Percentiles rank a stretch among this genome's conserved stretches.
These are phyloP conservation scores for Taiozyma sp. DNA, from an alignment of 1,139 yeast genomes.

Conservation along the genomic window DNA sequence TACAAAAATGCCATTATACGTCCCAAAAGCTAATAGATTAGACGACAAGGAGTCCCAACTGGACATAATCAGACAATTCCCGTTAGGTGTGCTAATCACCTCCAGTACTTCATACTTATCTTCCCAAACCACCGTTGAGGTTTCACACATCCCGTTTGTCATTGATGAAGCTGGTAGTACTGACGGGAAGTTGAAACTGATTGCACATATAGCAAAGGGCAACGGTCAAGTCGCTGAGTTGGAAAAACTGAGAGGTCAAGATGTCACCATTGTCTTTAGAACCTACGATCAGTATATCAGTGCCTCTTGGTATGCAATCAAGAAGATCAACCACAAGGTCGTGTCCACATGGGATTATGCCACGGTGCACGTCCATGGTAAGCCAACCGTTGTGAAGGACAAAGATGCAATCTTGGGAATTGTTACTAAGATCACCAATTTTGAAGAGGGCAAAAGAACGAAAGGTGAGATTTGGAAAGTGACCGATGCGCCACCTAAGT, in stretches of 20 bases:
- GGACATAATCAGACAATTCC: constrained; percentile 40
- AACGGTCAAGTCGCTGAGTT: constrained; percentile 52
- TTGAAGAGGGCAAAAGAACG: constrained; percentile 40
- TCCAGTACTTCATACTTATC: constrained; percentile 23
- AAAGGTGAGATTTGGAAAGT: constrained; percentile 44
- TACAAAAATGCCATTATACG: constrained; percentile 7
- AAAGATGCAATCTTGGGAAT: constrained; percentile 44
- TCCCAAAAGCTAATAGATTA: constrained; percentile 25
- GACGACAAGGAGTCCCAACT: constrained; percentile 36
- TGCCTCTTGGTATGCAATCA: constrained; percentile 58
- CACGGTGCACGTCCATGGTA: constrained; percentile 56
- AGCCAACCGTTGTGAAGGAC: constrained; percentile 43
- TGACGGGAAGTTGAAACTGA: constrained; percentile 37
- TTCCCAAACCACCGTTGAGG: constrained; percentile 31
- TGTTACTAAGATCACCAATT: constrained; percentile 41
- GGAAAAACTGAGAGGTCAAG: constrained; percentile 29
- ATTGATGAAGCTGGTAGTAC: constrained; percentile 32
- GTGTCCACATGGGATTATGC: constrained; percentile 78
- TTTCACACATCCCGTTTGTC: constrained; percentile 59
- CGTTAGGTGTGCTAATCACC: constrained; percentile 52
- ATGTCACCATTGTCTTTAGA: constrained; percentile 52
- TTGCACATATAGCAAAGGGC: constrained; percentile 53
- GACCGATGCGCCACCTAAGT: constrained; percentile 53
- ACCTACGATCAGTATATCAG: constrained; percentile 47
- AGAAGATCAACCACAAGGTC: constrained; percentile 53